These are phyloP conservation scores for Pichia sp. DNA, from an alignment of 1,139 yeast genomes.

Conservation along the genomic window DNA sequence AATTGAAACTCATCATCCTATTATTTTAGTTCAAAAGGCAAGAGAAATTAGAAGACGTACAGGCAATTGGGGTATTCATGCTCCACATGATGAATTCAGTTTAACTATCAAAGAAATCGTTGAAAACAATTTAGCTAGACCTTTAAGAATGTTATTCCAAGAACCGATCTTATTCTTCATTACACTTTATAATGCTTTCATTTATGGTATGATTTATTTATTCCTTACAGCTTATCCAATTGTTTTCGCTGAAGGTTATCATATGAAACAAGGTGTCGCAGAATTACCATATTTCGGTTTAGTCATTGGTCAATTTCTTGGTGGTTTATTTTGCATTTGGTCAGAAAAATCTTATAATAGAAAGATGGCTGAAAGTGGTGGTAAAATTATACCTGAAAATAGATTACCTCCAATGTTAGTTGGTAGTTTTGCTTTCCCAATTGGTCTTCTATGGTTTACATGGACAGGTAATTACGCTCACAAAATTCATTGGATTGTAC, in stretches of 20 bases:
- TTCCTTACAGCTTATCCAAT: slow-evolving; percentile 75
- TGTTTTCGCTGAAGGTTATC: slow-evolving; percentile 57
- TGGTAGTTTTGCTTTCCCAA: slow-evolving; percentile 62
- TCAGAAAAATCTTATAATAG: slow-evolving; percentile 32
- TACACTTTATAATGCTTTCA: slow-evolving; percentile 71
- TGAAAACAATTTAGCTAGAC: slow-evolving; percentile 64
- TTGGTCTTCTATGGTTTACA: slow-evolving; percentile 77
- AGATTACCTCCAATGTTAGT: slow-evolving; percentile 69
- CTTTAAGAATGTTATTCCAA: slow-evolving; percentile 54
- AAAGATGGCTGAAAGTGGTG: slow-evolving; percentile 41
- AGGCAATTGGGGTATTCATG: slow-evolving; percentile 75
- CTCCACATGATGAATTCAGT: slow-evolving; percentile 67
- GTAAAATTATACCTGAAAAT: slow-evolving; percentile 68
- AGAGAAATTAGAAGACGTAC: slow-evolving; percentile 49
- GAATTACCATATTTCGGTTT: slow-evolving; percentile 58
- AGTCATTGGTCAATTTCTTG: slow-evolving; percentile 53
- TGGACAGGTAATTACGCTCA: slow-evolving; percentile 76
- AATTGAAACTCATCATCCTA: slow-evolving; percentile 59
- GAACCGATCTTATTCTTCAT: slow-evolving; percentile 70
- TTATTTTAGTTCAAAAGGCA: slow-evolving; percentile 55
- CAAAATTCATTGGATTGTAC: slow-evolving; percentile 77
- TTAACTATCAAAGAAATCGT: slow-evolving; percentile 43
- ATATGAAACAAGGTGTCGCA: slow-evolving; percentile 47
- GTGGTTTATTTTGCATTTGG: slow-evolving; percentile 41
- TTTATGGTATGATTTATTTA: slow-evolving; percentile 75